A percentile compares a stretch with the other conserved stretches of the same genome.
Conservation (phyloP, 2,329 filamentous ascomycete genomes). For the Xylaria sp. region DNA sequence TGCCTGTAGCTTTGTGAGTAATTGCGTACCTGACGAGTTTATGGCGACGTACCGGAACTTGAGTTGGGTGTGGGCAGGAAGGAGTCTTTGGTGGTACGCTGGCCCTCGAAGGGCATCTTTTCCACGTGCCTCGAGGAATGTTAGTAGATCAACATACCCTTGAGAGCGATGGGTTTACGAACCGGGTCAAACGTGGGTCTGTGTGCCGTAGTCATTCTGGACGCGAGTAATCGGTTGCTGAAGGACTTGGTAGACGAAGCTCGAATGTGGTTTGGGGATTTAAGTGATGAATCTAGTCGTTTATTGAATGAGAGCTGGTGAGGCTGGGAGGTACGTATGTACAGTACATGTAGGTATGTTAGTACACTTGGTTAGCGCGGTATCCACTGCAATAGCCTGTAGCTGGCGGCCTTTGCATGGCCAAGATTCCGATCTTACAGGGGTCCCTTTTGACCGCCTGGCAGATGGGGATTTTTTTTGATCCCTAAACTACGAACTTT, state of each 20-base stretch:
- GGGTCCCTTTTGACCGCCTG: conserved; percentile 57
- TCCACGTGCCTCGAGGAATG: conserved; percentile 74
- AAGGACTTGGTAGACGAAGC: background rate
- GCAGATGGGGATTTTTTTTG: conserved; percentile 52
- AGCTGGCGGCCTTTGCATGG: conserved; percentile 2
- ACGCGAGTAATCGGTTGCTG: background rate
- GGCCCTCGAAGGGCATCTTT: conserved; percentile 94
- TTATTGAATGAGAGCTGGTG: background rate
- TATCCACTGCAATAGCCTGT: background rate
- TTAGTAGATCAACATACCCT: conserved; percentile 19
- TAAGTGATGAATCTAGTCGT: conserved; percentile 1
- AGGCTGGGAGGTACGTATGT: conserved; percentile 4
- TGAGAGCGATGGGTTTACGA: conserved; percentile 48
- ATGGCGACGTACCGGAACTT: conserved; percentile 74
- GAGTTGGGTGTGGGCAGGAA: conserved; percentile 91
- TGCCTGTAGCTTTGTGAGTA: conserved; percentile 59
- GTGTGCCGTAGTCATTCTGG: conserved; percentile 72
- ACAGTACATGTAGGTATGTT: background rate
- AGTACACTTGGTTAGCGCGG: background rate
- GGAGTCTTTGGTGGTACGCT: conserved; percentile 94
- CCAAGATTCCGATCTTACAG: conserved; percentile 38
- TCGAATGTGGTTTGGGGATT: background rate
- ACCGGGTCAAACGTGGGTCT: conserved; percentile 97
- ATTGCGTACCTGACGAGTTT: background rate
- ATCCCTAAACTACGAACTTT: background rate